A percentile compares a stretch with the other conserved stretches of the same genome.
phyloP scores from a whole-genome alignment of 805 yeast genomes.

The Candida taoyuanica region DNA sequence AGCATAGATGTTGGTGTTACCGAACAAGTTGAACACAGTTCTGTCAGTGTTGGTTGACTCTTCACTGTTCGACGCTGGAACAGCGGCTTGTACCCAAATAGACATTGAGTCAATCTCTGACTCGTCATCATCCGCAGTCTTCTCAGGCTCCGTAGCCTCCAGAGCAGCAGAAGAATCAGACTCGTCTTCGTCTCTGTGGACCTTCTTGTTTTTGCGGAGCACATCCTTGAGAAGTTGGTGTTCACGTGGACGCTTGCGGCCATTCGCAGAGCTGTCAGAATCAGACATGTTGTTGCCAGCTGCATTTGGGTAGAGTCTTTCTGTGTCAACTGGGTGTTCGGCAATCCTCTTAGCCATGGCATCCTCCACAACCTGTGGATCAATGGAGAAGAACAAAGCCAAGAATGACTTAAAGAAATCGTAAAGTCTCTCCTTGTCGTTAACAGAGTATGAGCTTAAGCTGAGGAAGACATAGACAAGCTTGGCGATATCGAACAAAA shows the following conservation, averaged over 20 bases:
- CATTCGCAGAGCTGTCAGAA: constrained; percentile 14
- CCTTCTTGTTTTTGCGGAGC: constrained; percentile 45
- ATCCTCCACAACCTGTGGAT: constrained; percentile 43
- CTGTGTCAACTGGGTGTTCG: constrained; percentile 3
- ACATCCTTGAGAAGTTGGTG: constrained; percentile 57
- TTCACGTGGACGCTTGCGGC: constrained; percentile 40
- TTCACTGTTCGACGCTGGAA: constrained; percentile 23
- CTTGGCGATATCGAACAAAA: constrained; percentile 68
- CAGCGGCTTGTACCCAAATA: constrained; percentile 24
- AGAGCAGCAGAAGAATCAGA: constrained; percentile 21
- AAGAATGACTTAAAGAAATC: constrained; percentile 68
- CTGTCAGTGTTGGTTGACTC: constrained; percentile 35
- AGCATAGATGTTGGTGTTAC: constrained; percentile 82
- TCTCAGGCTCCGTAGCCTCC: constrained; percentile 23
- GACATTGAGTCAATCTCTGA: constrained; percentile 21
- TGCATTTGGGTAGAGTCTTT: constrained; percentile 2
- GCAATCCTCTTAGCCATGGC: constrained; percentile 31
- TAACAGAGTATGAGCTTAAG: constrained; percentile 69
- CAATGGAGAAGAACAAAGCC: constrained; percentile 64
- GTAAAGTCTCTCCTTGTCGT: constrained; percentile 73
- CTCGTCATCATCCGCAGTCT: constrained; percentile 27
- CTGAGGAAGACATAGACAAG: constrained; percentile 63
- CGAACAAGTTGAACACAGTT: constrained; percentile 69
- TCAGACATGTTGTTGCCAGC: constrained; percentile 11
- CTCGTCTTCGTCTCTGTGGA: constrained; percentile 26